A percentile compares a stretch with the other conserved stretches of the same genome.
Conservation (phyloP, 371 early-diverging fungal species). For the Mucor lusitanicus region DNA sequence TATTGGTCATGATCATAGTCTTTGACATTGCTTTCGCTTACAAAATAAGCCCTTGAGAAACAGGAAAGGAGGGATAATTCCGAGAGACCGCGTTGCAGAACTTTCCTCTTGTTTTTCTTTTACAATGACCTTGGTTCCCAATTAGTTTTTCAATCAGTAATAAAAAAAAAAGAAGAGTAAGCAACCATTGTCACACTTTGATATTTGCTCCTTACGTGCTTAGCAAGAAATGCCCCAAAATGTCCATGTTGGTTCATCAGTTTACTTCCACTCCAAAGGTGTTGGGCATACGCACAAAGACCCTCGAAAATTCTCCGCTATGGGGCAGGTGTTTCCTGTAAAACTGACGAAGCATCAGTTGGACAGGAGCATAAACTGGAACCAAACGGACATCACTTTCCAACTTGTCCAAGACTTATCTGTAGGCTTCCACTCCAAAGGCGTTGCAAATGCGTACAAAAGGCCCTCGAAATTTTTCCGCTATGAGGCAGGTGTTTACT, state of each 20-base stretch:
- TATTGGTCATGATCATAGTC: conserved; percentile 20
- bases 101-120: conserved; percentile 15
- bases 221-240: conserved; percentile 23
- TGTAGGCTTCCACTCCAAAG: too few species aligned
- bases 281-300: conserved; percentile 19
- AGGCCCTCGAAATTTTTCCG: too few species aligned
- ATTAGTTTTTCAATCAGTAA: conserved; percentile 20
- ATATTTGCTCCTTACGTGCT: too few species aligned
- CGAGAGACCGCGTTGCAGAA: conserved; percentile 18
- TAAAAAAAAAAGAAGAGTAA: conserved; percentile 21
- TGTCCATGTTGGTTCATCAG: conserved; percentile 20
- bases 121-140: conserved; percentile 17
- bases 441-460: too few species aligned
- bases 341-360: too few species aligned
- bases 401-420: too few species aligned
- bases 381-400: too few species aligned
- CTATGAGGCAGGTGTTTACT: too few species aligned
- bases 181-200: too few species aligned
- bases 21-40: conserved; percentile 22
- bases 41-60: conserved; percentile 19
- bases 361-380: too few species aligned
- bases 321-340: too few species aligned
- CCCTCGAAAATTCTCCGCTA: too few species aligned
- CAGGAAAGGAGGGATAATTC: conserved; percentile 19
- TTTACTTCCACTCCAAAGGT: conserved; percentile 22